Evolutionary conservation across 139 green algal species (phyloP), one percentile per base, ranked within the genome.

Genomic region (Nannochloris sp.): DNA sequence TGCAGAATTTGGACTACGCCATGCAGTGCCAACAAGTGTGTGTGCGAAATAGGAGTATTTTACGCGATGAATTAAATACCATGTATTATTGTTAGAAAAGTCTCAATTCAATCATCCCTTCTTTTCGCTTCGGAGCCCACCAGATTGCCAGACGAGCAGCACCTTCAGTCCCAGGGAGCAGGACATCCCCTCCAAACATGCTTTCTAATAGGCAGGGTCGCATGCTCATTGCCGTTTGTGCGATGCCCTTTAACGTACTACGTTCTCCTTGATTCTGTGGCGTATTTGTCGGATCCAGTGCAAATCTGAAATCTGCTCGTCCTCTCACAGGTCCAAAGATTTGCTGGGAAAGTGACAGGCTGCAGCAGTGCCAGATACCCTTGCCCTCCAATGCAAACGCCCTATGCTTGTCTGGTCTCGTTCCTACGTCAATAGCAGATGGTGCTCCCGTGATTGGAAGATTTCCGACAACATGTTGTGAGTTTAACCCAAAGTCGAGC

Each of bases 291-390:
- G 64, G 77, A 49, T 80, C 68, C 24, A 90, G 67, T 12, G 76
- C 81, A 40, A 83, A 83, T 24, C 85, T 58, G n/a, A 78, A 71
- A 62, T 90, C 86, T 8, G 70, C 75, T 7, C 76, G 60, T 7
- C 73, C 62, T 5, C 86, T 73, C 48, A 93, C 43, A 18, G 85
- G 86, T 0, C 86, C 86, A 4, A 83, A n/a, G 7, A 93, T 51
- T 75, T 93, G 86, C 74, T 93, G 86, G 0, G 68, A 65, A 2
- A 80, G 25, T 1, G 79, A 87, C 4, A 84, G 51, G 50, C 72
- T 85, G 8, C 87, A 71, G 0, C 78, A 68, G 51, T 93, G 83
- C 85, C 86, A 92, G 4, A 69, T 74, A 51, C 82, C 78, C 3
- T 68, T 63, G 10, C 78, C 75, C 48, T 88, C 80, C 15, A 89